Evolutionary conservation across 108 stramenopile species (phyloP).

Genomic region (Hondaea fermentalgiana): DNA sequence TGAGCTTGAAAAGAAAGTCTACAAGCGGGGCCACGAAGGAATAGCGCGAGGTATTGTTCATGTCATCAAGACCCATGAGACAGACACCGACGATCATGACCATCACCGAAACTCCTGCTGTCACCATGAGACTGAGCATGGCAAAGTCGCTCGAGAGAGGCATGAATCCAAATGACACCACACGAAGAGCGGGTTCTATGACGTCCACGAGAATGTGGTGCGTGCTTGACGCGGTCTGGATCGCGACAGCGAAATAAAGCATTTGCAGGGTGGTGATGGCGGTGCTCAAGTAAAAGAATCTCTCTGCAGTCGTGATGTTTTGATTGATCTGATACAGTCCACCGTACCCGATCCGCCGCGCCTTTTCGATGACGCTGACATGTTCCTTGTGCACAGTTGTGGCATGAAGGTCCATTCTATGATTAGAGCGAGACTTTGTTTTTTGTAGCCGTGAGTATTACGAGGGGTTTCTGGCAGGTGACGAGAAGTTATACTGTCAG

Average conservation of each 20-base stretch:
- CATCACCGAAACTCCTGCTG: neutral
- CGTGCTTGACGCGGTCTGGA: neutral
- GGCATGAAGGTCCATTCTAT: neutral
- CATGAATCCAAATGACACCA: neutral
- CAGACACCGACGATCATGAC: neutral
- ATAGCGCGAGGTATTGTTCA: neutral
- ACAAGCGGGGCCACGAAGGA: neutral
- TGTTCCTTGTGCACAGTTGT: neutral
- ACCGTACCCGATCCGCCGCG: neutral
- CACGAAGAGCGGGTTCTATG: neutral
- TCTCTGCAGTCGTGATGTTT: neutral
- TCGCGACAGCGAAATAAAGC: neutral
- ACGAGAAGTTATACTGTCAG: no score
- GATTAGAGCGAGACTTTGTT: no score
- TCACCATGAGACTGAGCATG: neutral
- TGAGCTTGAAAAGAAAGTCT: neutral
- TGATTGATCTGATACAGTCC: neutral
- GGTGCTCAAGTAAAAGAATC: neutral
- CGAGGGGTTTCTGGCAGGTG: no score
- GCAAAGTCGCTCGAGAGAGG: neutral
- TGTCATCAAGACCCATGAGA: neutral
- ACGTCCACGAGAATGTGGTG: neutral
- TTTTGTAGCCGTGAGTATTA: no score
- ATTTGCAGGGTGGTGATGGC: neutral
- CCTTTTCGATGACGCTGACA: neutral